Conservation (phyloP, 2,329 filamentous ascomycete genomes). For the Stagonosporopsis rhizophila region DNA sequence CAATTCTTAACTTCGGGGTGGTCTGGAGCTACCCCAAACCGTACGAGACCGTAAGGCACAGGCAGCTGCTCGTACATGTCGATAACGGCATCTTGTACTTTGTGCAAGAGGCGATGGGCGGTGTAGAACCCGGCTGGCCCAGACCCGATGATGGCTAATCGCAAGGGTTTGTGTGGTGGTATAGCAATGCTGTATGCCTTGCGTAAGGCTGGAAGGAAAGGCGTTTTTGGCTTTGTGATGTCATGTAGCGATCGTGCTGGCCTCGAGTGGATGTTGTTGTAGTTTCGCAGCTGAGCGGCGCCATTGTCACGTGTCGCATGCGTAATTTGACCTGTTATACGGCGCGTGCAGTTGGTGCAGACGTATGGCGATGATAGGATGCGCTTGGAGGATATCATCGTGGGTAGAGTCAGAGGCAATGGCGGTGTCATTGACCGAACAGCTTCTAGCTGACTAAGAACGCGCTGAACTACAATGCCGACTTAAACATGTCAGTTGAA, state of each 20-base stretch:
- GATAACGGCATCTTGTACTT: constrained; percentile 72
- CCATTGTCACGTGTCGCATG: not conserved
- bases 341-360: constrained; percentile 40
- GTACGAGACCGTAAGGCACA: constrained; percentile 88
- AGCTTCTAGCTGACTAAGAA: constrained; percentile 26
- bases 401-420: constrained; percentile 22
- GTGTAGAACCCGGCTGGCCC: constrained; percentile 97
- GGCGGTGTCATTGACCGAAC: constrained; percentile 16
- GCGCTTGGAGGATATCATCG: constrained; percentile 32
- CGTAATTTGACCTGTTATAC: constrained; percentile 13
- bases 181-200: constrained; percentile 37
- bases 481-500: not conserved
- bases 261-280: constrained; percentile 9
- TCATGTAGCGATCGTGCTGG: constrained; percentile 15
- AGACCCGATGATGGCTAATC: constrained; percentile 88
- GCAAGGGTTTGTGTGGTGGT: constrained; percentile 61
- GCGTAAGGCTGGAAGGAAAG: not conserved
- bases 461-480: not conserved
- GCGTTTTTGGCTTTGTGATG: not conserved
- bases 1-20: constrained; percentile 99
- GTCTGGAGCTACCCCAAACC: constrained; percentile 96
- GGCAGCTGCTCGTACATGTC: constrained; percentile 98
- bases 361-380: constrained; percentile 25
- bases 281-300: constrained; percentile 9
- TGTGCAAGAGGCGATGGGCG: constrained; percentile 81